Evolutionary conservation across 2,329 filamentous ascomycete genomes (phyloP), one percentile per base, ranked within the genome.

Genomic region (Fusarium bulbicola): DNA sequence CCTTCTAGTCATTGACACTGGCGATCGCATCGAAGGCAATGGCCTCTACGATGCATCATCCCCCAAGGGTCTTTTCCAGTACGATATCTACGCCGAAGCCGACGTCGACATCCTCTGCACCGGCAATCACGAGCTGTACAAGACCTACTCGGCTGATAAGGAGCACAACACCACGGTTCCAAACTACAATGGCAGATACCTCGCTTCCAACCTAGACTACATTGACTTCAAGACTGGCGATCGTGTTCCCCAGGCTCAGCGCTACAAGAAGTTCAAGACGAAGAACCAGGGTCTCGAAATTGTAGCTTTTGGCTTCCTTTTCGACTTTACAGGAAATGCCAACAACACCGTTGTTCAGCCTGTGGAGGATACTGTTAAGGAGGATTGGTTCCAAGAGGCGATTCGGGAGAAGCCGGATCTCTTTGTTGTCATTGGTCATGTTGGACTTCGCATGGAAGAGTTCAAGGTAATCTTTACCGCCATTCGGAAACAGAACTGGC

Each of bases 71-170:
- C 88, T 92, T 78, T 98, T 95, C 81, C 94, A 94, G 3, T 95
- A 94, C 79, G 93, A 95, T 72, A 96, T 98, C 62, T 91, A 96
- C 79, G 91, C 91, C 69, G 86, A 97, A 79, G 94, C 97, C 79
- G 83, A 91, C 47, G 91, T 98, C 74, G 95, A 98, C 79, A 84
- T 97, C 32, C 87, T 98, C 53, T 95, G 91, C 76, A 92, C 92
- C 2, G 96, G 96, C 56, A 99, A 99, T 78, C 96, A 99, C 84
- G 96, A 99, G 84, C 88, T 99, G 18, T 99, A 99, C 85, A 90
- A 94, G 76, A 85, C 88, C 63, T 91, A 92, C 70, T 93, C 95
- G 1, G 93, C 94, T 26, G 89, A 92, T 59, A 88, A 91, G 68
- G 96, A 98, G 80, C 93, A 93, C 79, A 86, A 90, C 62, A 89